Evolutionary conservation across 129 eudicot genomes (phyloP).

Genomic region (Mikania micrantha): DNA sequence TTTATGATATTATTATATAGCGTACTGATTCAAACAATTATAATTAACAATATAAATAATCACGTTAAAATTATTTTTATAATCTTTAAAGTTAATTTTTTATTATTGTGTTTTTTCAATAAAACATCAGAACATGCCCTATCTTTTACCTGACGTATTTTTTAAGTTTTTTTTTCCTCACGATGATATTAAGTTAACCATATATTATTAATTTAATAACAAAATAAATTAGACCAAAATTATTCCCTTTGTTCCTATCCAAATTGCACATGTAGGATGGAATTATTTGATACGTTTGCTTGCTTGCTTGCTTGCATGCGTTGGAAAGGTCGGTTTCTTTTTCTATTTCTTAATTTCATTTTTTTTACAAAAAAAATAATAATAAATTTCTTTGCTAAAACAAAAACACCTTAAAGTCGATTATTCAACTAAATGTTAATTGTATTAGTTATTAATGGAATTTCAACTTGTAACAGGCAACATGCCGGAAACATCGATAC

Average conservation of each 20-base stretch:
- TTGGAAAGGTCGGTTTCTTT: slow-evolving; percentile 6
- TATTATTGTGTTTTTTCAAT: too few relatives aligned
- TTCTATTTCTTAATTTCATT: neutral
- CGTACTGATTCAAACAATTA: neutral
- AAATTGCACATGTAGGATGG: slow-evolving; percentile 32
- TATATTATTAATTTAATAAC: neutral
- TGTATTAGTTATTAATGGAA: too few relatives aligned
- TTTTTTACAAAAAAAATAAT: too few relatives aligned
- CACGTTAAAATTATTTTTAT: too few relatives aligned
- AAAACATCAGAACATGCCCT: too few relatives aligned
- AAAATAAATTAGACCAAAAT: neutral
- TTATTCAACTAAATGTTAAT: too few relatives aligned
- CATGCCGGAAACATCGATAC: slow-evolving; percentile 45
- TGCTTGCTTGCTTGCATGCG: too few relatives aligned
- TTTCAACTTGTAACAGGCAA: slow-evolving; percentile 9
- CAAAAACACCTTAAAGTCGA: too few relatives aligned
- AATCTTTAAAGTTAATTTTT: neutral
- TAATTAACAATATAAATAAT: too few relatives aligned
- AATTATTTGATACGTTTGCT: slow-evolving; percentile 19
- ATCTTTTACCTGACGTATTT: neutral
- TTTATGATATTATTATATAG: too few relatives aligned
- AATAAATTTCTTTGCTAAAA: too few relatives aligned
- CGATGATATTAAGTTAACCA: neutral
- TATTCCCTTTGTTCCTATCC: slow-evolving; percentile 26
- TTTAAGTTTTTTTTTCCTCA: neutral